A percentile compares a stretch with the other conserved stretches of the same genome.
Conservation (phyloP, 352 stramenopile species). For the Phytophthora kernoviae region DNA sequence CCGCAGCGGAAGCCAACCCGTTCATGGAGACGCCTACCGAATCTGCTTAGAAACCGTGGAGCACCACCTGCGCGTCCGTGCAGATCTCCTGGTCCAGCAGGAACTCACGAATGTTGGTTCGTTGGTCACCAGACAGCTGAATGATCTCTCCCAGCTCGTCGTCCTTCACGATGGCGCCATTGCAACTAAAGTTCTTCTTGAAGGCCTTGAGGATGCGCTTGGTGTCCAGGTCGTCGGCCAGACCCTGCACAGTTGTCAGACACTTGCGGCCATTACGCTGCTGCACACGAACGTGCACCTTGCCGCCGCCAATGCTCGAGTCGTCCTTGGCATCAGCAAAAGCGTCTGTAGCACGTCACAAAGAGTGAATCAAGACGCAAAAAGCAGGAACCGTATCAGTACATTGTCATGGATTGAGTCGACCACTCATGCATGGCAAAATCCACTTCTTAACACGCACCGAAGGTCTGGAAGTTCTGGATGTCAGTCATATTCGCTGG, state of each 20-base stretch:
- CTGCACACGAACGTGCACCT: slow-evolving; percentile 99
- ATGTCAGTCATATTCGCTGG: slow-evolving; percentile 75
- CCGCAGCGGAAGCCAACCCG: slow-evolving; percentile 10
- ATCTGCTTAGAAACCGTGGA: slow-evolving; percentile 97
- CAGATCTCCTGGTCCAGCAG: slow-evolving; percentile 99
- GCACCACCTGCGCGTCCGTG: slow-evolving; percentile 93
- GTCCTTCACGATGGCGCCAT: slow-evolving; percentile 99
- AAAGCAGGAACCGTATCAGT: slow-evolving; percentile 11
- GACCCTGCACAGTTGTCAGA: slow-evolving; percentile 98
- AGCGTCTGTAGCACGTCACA: slow-evolving; percentile 56
- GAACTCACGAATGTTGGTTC: slow-evolving; percentile 99
- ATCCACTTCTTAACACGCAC: slow-evolving; percentile 39
- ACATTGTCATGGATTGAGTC: slow-evolving; percentile 4
- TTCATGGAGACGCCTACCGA: not conserved
- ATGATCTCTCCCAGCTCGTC: slow-evolving; percentile 98
- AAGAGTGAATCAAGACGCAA: slow-evolving; percentile 4
- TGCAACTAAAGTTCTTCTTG: slow-evolving; percentile 99
- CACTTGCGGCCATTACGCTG: slow-evolving; percentile 99
- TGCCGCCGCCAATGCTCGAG: slow-evolving; percentile 82
- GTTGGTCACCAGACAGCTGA: slow-evolving; percentile 99
- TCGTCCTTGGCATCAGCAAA: slow-evolving; percentile 91
- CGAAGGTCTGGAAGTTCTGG: slow-evolving; percentile 91
- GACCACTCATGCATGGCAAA: not conserved
- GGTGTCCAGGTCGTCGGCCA: slow-evolving; percentile 98
- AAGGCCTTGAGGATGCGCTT: slow-evolving; percentile 99